Percentiles rank a stretch among this genome's conserved stretches.
phyloP scores from a whole-genome alignment of 257 asterid genomes.

The Misopates orontium region DNA sequence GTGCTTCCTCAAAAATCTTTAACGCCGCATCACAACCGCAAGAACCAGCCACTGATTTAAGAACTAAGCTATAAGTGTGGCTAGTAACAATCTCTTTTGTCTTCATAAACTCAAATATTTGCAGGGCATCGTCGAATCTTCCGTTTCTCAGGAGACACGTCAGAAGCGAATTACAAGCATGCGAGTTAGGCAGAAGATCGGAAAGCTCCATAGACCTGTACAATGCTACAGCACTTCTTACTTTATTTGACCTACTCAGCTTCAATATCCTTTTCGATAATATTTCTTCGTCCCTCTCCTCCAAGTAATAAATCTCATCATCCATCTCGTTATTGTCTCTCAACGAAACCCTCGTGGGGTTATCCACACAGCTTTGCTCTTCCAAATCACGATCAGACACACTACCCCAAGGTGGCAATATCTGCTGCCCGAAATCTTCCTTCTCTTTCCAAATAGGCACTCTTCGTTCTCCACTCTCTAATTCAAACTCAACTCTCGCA shows the following conservation, averaged over 20 bases:
- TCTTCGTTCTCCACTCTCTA: constrained; percentile 31
- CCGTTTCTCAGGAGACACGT: constrained; percentile 67
- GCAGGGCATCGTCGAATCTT: constrained; percentile 66
- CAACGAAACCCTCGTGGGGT: constrained; percentile 11
- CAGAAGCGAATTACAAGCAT: constrained; percentile 84
- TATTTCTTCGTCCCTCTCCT: constrained; percentile 64
- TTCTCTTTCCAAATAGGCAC: constrained; percentile 22
- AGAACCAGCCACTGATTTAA: constrained; percentile 73
- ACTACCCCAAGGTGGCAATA: constrained; percentile 38
- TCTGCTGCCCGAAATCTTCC: constrained; percentile 34
- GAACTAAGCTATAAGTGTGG: constrained; percentile 71
- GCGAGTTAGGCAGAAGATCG: constrained; percentile 62
- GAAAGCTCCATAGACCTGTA: constrained; percentile 69
- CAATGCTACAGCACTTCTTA: constrained; percentile 59
- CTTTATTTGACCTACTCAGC: constrained; percentile 76
- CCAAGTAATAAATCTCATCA: constrained; percentile 56
- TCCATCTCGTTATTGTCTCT: constrained; percentile 22
- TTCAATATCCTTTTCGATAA: constrained; percentile 77
- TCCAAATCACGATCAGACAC: constrained; percentile 26
- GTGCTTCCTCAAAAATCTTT: constrained; percentile 65
- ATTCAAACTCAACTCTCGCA: constrained; percentile 43
- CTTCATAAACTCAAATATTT: constrained; percentile 57
- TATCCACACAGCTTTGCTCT: constrained; percentile 14
- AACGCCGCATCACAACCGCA: constrained; percentile 53
- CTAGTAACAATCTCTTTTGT: constrained; percentile 47